A percentile compares a stretch with the other conserved stretches of the same genome.
These are phyloP conservation scores for Fusarium verticillioides DNA, from an alignment of 2,329 filamentous ascomycete genomes.

Conservation along the genomic window DNA sequence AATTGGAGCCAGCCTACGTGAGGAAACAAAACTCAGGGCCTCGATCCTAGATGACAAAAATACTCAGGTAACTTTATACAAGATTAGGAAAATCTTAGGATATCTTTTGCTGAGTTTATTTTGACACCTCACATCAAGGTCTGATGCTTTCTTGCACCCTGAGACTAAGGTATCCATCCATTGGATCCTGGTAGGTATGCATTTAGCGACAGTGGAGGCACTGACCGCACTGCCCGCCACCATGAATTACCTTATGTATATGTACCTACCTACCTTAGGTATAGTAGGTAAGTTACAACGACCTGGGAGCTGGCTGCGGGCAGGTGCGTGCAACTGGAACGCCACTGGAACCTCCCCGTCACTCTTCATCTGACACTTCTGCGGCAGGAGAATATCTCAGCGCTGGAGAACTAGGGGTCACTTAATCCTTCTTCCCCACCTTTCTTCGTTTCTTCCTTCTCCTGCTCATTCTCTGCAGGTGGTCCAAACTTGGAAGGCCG, in stretches of 20 bases:
- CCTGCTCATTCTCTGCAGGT: conserved; percentile 32
- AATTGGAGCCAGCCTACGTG: background rate
- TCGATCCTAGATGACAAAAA: background rate
- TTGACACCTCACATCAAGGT: background rate
- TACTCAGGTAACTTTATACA: no score
- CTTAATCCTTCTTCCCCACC: conserved; percentile 42
- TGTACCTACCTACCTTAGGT: no score
- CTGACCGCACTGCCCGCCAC: background rate
- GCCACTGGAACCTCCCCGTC: conserved; percentile 29
- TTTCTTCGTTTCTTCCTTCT: conserved; percentile 37
- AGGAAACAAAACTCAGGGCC: background rate
- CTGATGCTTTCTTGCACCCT: background rate
- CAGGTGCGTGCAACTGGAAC: conserved; percentile 10
- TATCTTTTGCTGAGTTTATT: background rate
- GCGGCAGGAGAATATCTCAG: conserved; percentile 27
- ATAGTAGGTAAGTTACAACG: background rate
- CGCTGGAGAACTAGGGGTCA: conserved; percentile 30
- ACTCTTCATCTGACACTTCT: conserved; percentile 31
- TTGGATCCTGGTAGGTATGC: background rate
- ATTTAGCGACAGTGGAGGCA: conserved; percentile 7
- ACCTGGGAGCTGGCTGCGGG: background rate
- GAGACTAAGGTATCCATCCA: background rate
- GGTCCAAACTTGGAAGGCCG: conserved; percentile 29
- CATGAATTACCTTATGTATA: background rate
- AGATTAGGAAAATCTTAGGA: background rate